These are phyloP conservation scores for Nakazawaea anatomiae DNA, from an alignment of 805 yeast species.

Conservation along the genomic window DNA sequence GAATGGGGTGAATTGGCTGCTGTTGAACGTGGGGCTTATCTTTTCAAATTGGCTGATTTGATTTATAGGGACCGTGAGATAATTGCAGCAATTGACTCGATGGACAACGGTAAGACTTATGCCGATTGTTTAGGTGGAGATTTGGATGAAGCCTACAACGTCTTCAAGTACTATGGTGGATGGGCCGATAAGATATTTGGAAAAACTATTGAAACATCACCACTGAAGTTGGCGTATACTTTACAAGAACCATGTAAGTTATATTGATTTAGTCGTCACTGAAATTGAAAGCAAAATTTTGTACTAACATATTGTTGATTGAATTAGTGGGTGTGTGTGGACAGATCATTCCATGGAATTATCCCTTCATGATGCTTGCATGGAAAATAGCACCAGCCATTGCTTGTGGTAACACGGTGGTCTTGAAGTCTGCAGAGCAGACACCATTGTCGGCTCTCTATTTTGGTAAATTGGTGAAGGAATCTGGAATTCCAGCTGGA, in stretches of 20 bases:
- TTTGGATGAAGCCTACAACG: conserved; percentile 43
- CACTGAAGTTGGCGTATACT: conserved; percentile 46
- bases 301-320: not conserved
- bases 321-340: conserved; percentile 39
- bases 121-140: conserved; percentile 42
- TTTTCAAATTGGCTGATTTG: conserved; percentile 46
- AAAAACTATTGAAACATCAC: conserved; percentile 49
- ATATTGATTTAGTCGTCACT: conserved; percentile 15
- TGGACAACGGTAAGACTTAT: conserved; percentile 54
- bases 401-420: conserved; percentile 42
- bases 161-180: conserved; percentile 66
- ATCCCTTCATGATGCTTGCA: conserved; percentile 43
- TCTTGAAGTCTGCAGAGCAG: conserved; percentile 43
- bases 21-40: conserved; percentile 42
- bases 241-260: conserved; percentile 38
- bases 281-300: too few relatives aligned
- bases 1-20: conserved; percentile 46
- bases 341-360: conserved; percentile 48
- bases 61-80: conserved; percentile 44
- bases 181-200: conserved; percentile 75
- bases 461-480: conserved; percentile 35
- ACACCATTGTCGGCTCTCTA: conserved; percentile 42
- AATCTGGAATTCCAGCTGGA: conserved; percentile 45
- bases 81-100: conserved; percentile 48
- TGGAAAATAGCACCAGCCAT: conserved; percentile 44